phyloP scores from a whole-genome alignment of 257 asterid genomes.

The Ehretia macrophylla region DNA sequence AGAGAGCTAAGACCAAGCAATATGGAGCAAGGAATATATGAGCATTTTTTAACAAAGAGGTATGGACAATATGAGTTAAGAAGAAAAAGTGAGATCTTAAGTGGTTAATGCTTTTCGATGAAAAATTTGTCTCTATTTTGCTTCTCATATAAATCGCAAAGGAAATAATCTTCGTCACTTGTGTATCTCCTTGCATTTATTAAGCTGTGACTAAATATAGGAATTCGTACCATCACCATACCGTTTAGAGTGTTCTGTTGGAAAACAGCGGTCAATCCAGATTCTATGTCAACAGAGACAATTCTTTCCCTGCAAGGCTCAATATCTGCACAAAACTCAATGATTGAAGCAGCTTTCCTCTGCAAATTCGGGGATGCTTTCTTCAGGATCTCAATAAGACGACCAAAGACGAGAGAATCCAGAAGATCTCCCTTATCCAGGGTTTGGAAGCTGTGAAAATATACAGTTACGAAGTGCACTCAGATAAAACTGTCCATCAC shows the following conservation, averaged over 20 bases:
- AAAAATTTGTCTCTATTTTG: too few species aligned
- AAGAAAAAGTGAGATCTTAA: too few species aligned
- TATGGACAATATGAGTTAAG: too few species aligned
- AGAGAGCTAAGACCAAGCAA: too few species aligned
- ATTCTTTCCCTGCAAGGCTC: conserved; percentile 41
- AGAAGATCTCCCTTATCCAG: conserved; percentile 30
- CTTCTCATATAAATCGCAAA: too few species aligned
- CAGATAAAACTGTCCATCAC: conserved; percentile 5
- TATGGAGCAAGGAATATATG: too few species aligned
- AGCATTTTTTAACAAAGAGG: too few species aligned
- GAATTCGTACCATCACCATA: conserved; percentile 7
- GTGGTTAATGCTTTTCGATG: too few species aligned
- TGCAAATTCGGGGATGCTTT: conserved; percentile 54
- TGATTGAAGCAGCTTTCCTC: conserved; percentile 69
- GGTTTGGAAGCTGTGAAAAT: conserved; percentile 38
- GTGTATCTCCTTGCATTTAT: too few species aligned
- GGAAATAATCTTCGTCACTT: too few species aligned
- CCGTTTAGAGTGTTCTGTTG: conserved; percentile 52
- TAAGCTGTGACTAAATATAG: background rate
- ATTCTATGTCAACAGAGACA: conserved; percentile 42
- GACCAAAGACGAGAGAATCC: conserved; percentile 48
- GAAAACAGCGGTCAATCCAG: conserved; percentile 61
- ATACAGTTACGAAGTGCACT: conserved; percentile 9
- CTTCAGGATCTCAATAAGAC: conserved; percentile 63
- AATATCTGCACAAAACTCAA: conserved; percentile 49